Evolutionary conservation across 768 basidiomycete species (phyloP), one percentile per base, ranked within the genome.

Genomic region (Suillus spraguei): DNA sequence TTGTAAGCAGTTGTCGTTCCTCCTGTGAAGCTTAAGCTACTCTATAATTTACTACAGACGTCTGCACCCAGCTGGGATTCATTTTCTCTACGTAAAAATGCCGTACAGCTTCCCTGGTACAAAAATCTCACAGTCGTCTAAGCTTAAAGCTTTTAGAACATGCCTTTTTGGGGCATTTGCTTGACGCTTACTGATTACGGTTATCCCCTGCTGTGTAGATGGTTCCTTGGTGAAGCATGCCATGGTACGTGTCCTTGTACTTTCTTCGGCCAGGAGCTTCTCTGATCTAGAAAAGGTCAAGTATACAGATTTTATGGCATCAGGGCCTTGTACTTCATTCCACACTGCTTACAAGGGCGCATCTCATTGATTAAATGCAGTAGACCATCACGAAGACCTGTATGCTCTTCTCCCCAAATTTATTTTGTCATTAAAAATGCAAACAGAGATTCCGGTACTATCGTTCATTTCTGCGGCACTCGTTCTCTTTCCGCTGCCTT

Each of bases 401-500:
- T 13, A 41, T 20, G 28, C 24, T 17, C 16, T 39, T 39, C 9
- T 56, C 16, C 24, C 17, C 17, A 38, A 41, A 47, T 60, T 61
- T 56, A n/a, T 52, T 66, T 50, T 62, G 38, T 64, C 35, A 17
- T 61, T 52, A 46, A 36, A n/a, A 20, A 76, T 75, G 72, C 64
- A 71, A 56, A 49, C 65, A 50, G 82, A 64, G 54, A 60, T 83
- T 50, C 72, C 78, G 47, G 75, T 72, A 32, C 62, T 84, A 41
- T 83, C 84, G 24, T 80, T 87, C 67, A 62, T 81, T 47, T 83
- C 78, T 66, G 75, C 74, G n/a, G 71, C 60, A 35, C 65, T 85
- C 55, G 65, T 81, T 20, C 76, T 82, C 38, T 70, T 82, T 46
- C 80, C 76, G 39, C 59, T 77, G 62, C 62, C 77, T 61, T 81